A percentile compares a stretch with the other conserved stretches of the same genome.
Conservation (phyloP, 805 yeast genomes). For the Blastobotrys terrestris region DNA sequence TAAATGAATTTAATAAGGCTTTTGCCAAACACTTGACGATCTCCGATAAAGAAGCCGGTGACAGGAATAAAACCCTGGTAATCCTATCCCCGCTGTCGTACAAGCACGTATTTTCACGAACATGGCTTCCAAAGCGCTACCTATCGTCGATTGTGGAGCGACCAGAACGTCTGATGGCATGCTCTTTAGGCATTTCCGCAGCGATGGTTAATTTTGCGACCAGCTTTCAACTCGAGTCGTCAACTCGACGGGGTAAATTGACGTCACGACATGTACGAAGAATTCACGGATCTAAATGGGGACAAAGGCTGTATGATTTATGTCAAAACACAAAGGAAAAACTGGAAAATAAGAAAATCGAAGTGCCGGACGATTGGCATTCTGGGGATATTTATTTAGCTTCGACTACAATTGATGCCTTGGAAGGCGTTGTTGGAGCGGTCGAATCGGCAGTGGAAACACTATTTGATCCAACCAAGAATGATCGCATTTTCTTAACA, state of each 20-base stretch:
- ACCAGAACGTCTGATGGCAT: slow-evolving; percentile 72
- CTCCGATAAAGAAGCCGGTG: background rate
- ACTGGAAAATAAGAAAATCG: slow-evolving; percentile 48
- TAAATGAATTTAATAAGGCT: slow-evolving; percentile 6
- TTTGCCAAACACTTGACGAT: background rate
- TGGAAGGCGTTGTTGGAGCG: slow-evolving; percentile 73
- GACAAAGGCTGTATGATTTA: slow-evolving; percentile 47
- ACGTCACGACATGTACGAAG: slow-evolving; percentile 50
- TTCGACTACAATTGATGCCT: slow-evolving; percentile 55
- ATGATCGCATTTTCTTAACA: slow-evolving; percentile 52
- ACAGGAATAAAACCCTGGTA: slow-evolving; percentile 39
- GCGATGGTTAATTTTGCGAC: slow-evolving; percentile 50
- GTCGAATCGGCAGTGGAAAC: slow-evolving; percentile 64
- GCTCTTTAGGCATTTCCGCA: slow-evolving; percentile 71
- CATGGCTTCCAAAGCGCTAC: slow-evolving; percentile 68
- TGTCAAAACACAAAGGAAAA: slow-evolving; percentile 55
- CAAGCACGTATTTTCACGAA: slow-evolving; percentile 66
- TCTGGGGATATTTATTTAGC: slow-evolving; percentile 69
- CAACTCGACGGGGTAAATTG: slow-evolving; percentile 43
- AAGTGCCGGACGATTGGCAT: slow-evolving; percentile 78
- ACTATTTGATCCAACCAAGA: slow-evolving; percentile 29
- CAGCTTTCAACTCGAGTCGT: slow-evolving; percentile 41
- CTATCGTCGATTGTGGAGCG: slow-evolving; percentile 69
- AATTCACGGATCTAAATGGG: slow-evolving; percentile 76
- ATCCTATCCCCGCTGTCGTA: slow-evolving; percentile 64